Percentiles rank a stretch among this genome's conserved stretches.
Conservation (phyloP, 176 grass and related monocot species). For the Elaeis guineensis region DNA sequence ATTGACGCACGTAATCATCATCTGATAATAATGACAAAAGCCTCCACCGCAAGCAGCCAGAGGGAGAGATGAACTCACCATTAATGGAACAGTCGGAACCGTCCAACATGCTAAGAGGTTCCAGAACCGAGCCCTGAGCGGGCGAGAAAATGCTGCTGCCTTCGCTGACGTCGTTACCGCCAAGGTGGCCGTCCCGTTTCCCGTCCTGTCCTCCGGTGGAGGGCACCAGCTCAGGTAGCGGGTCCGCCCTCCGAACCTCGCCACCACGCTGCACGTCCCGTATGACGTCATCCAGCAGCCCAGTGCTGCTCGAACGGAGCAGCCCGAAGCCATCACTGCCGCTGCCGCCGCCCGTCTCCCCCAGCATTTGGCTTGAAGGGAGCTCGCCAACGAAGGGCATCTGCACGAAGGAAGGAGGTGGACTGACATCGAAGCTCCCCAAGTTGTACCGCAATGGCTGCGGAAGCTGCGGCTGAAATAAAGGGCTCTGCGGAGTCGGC, state of each 20-base stretch:
- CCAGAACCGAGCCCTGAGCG: no score
- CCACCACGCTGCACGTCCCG: constrained; percentile 37
- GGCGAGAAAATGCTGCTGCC: no score
- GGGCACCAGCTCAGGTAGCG: background rate
- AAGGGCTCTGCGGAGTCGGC: constrained; percentile 19
- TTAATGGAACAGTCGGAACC: no score
- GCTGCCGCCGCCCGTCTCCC: constrained; percentile 1
- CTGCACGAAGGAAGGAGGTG: constrained; percentile 11
- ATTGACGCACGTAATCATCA: no score
- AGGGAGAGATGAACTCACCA: no score
- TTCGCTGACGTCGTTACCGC: background rate
- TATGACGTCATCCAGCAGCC: constrained; percentile 38
- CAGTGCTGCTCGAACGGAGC: background rate
- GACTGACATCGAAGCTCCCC: constrained; percentile 17
- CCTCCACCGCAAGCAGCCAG: no score
- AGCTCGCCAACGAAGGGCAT: constrained; percentile 25
- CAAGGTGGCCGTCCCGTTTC: background rate
- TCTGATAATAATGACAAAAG: no score
- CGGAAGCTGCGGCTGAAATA: background rate
- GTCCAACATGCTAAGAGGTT: no score
- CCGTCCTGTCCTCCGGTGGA: background rate
- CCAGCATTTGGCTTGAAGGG: constrained; percentile 68
- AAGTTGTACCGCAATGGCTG: constrained; percentile 18
- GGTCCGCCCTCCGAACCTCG: constrained; percentile 10
- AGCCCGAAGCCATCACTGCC: no score